Base-by-base conservation (phyloP, 2,329 filamentous ascomycete species). In the Paraphoma sp. region DNA sequence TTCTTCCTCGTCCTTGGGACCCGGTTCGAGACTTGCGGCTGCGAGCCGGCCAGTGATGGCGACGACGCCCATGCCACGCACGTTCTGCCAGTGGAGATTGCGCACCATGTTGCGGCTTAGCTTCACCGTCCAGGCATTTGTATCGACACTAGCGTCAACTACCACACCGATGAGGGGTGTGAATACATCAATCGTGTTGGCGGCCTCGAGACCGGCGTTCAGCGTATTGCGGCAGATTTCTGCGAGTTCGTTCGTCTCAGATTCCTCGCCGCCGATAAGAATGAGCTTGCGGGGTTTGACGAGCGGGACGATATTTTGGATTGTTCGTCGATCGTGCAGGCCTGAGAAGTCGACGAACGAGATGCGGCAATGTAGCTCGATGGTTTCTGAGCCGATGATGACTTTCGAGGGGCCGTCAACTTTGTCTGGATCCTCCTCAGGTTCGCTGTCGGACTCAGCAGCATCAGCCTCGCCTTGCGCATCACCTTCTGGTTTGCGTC, bases 61-160 rank as follows among this genome's bases (percentile, higher is more conserved):
- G 14, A 97, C 94, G 54, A 99, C 92, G 40, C 92, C 91, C 7
- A 98, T 82, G 2, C 91, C 93, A 53, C 92, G 89, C 23, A 98
- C 93, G 56, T 92, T 93, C 79, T 98, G 95, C 95, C 95, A 98
- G 71, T 91, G 92, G 57, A 99, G 83, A 65, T 90, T 90, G 77
- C 92, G 92, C 56, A 96, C 90, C 17, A 99, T 86, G 44, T 86
- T 82, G 65, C 94, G 91, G 47, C 92, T 93, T 16, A 99, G 84
- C 76, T 93, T 96, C 57, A 99, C 91, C 23, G 91, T 89, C 95
- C 96, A 99, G 4, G 95, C 93, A 73, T 98, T 97, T 5, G 94
- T 98, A 74, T 99, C 95, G 42, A 98, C 94, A 70, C 93, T 97
- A 11, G 94, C 95, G 75, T 99, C 89, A 42, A 99, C 84, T 12